Evolutionary conservation across 495 filamentous ascomycete genomes (phyloP).

Genomic region (Pseudomonodictys pantanalensis): DNA sequence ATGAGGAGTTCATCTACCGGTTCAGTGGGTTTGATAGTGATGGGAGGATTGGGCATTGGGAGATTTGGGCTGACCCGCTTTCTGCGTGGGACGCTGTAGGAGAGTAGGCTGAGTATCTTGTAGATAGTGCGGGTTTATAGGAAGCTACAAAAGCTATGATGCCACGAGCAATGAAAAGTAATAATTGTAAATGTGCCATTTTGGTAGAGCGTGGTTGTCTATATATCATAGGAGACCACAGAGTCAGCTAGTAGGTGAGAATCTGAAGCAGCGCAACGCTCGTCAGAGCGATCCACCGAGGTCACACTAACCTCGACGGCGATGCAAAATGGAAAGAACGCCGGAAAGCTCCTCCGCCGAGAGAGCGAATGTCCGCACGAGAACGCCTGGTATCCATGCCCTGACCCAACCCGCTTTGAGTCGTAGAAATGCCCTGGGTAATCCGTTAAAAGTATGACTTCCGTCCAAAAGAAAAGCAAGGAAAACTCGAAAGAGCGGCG

Average conservation of each 20-base stretch:
- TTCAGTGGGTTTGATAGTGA: slow-evolving; percentile 45
- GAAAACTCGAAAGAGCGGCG: neutral
- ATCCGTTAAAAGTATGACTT: neutral
- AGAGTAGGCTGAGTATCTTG: neutral
- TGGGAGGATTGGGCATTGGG: slow-evolving; percentile 44
- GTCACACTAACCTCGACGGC: too few relatives aligned
- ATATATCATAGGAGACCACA: too few relatives aligned
- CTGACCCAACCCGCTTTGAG: slow-evolving; percentile 6
- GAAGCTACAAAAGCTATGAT: neutral
- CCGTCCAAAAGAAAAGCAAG: neutral
- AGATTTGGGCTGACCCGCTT: slow-evolving; percentile 48
- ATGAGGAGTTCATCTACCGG: slow-evolving; percentile 43
- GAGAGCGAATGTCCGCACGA: neutral
- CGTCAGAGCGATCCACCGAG: too few relatives aligned
- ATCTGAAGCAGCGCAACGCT: too few relatives aligned
- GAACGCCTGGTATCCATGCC: slow-evolving; percentile 31
- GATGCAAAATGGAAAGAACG: neutral
- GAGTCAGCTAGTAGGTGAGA: too few relatives aligned
- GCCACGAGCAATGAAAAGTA: too few relatives aligned
- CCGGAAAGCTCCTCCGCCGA: neutral
- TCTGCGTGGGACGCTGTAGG: slow-evolving; percentile 44
- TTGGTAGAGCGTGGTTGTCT: too few relatives aligned
- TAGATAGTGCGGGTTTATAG: neutral
- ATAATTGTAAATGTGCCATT: too few relatives aligned
- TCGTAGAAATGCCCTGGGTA: neutral